Evolutionary conservation across 805 yeast species (phyloP), one percentile per base, ranked within the genome.

Genomic region (Ogataea wickerhamii): DNA sequence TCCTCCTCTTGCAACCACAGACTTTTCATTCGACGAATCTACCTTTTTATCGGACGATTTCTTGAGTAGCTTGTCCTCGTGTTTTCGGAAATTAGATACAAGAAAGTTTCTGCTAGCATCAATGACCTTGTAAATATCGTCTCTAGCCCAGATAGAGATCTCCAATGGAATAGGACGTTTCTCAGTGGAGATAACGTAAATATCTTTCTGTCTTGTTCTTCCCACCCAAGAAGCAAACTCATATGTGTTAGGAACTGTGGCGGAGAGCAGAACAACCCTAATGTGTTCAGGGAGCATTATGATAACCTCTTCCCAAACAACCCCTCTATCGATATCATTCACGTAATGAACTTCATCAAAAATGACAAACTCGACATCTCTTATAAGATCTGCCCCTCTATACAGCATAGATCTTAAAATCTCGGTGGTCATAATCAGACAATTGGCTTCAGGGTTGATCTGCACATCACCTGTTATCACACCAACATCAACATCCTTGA

Each of bases 191-290:
- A 93, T 93, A 33, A 93, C 98, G 53, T 93, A 91, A 6, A 93
- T 91, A 54, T 93, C 95, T 60, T 89, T 91, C 52, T 87, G 89
- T 57, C 93, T 93, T 0, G 98, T 93, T 61, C 98, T 74, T 4
- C 99, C 98, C 14, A 93, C 91, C 99, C 99, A 93, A 48, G 83
- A 86, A 6, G 99, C 99, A 71, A 93, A 93, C 57, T 93, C 99
- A 58, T 76, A 84, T 0, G 98, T 91, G 58, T 93, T 93, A n/a
- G 99, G 98, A 6, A 93, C 98, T 0, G 99, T 93, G 4, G 99
- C 99, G 10, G 96, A 87, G 27, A 93, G 69, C 28, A 93, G 67
- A 45, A 93, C 87, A 52, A 86, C 84, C 55, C 91, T 91, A 41
- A 93, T 93, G 57, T 93, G 97, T 5, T 89, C 96, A 0, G 98